Evolutionary conservation across 2,329 filamentous ascomycete species (phyloP), one percentile per base, ranked within the genome.

Genomic region (Arthrobotrys megalospora): DNA sequence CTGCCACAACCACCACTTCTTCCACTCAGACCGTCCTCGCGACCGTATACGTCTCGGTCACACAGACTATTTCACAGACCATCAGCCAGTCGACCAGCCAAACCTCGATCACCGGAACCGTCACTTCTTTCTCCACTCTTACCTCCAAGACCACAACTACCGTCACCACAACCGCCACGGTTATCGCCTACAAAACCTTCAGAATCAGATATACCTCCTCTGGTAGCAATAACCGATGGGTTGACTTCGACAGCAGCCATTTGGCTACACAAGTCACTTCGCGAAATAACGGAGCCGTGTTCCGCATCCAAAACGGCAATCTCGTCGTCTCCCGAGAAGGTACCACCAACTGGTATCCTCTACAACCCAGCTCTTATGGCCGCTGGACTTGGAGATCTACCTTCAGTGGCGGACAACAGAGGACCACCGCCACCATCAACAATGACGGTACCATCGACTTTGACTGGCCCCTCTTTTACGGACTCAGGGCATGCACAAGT

Each of bases 41-140:
- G 1, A 72, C 68, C 6, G 32, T 64, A 6, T 43, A 47, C 12
- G 55, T 72, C 5, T 72, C 68, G 8, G 34, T 72, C 10, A 72
- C 68, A 0, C 6, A 48, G 50, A 72, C 68, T 12, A 10, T 72
- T 0, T 47, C 47, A 28, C 4, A 47, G 21, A 72, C 68, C 11
- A 28, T 41, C n/a, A 34, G 7, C 19, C 10, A 53, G 24, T 19
- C 58, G 12, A 53, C 58, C 6, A 64, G 14, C 36, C 11, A 14
- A 12, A 72, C 58, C 2, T 45, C 34, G 3, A 64, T 34, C n/a
- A 32, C 16, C 3, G 6, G n/a, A n/a, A 67, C 64, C 36, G 53
- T 67, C 48, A 67, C 64, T 21, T 67, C 64, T 21, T 55, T 72
- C 66, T 48, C 52, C 11, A 70, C 66, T 1, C 10, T 34, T 41